These are phyloP conservation scores for Graphilbum sp. DNA, from an alignment of 2,329 filamentous ascomycete genomes.

Conservation along the genomic window DNA sequence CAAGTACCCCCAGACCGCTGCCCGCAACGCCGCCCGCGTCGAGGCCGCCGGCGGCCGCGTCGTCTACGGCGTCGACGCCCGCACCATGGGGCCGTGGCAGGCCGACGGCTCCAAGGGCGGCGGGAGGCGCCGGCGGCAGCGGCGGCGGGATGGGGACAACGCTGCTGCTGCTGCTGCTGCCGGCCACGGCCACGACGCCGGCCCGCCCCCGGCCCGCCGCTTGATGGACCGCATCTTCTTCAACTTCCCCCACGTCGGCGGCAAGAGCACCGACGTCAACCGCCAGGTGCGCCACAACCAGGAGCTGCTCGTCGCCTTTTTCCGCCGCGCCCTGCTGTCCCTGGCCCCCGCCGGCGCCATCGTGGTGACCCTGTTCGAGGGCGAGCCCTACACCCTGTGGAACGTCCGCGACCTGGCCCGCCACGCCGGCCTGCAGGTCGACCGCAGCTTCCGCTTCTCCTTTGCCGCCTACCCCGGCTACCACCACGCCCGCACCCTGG, in stretches of 20 bases:
- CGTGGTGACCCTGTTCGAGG: slow-evolving; percentile 79
- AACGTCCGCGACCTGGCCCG: slow-evolving; percentile 78
- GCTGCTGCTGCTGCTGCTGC: too few relatives aligned
- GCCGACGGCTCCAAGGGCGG: slow-evolving; percentile 9
- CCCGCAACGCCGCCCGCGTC: slow-evolving; percentile 38
- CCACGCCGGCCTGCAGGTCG: slow-evolving; percentile 55
- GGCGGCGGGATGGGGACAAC: too few relatives aligned
- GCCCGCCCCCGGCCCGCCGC: slow-evolving; percentile 8
- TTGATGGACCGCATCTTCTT: slow-evolving; percentile 70
- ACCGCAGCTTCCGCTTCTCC: slow-evolving; percentile 54
- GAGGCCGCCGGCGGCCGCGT: slow-evolving; percentile 27
- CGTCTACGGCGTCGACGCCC: slow-evolving; percentile 50
- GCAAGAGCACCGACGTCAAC: slow-evolving; percentile 83
- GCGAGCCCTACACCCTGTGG: slow-evolving; percentile 90
- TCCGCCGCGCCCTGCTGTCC: slow-evolving; percentile 33
- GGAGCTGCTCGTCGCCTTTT: slow-evolving; percentile 55
- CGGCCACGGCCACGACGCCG: too few relatives aligned
- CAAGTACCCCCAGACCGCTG: slow-evolving; percentile 58
- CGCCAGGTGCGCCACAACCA: slow-evolving; percentile 88
- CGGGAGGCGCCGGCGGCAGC: too few relatives aligned
- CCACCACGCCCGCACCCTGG: slow-evolving; percentile 55
- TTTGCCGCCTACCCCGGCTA: slow-evolving; percentile 56
- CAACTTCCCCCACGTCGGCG: slow-evolving; percentile 95
- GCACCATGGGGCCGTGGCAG: slow-evolving; percentile 37
- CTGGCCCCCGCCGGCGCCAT: slow-evolving; percentile 45